Evolutionary conservation across 495 filamentous ascomycete species (phyloP), one percentile per base, ranked within the genome.

Genomic region (Penicillium waksmanii): DNA sequence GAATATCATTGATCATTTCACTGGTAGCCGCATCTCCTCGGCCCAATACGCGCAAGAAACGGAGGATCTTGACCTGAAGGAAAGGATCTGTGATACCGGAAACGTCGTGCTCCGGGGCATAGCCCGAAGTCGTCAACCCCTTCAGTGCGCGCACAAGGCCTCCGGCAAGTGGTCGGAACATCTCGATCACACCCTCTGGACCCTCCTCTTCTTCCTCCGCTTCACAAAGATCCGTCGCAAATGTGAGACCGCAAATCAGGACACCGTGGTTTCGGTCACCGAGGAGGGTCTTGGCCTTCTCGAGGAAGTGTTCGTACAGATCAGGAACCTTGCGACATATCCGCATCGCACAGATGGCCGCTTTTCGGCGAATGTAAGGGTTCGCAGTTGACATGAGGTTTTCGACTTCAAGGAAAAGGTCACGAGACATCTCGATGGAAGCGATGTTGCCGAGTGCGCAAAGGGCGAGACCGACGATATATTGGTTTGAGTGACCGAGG

Each of bases 41-140:
- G 18, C 87, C 93, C 19, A 98, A 79, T 7, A 96, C 89, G 56
- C 94, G 83, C 47, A 98, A 81, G 54, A 98, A 74, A 51, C 87
- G 86, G 53, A 98, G 77, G 51, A 98, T 92, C 81, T 97, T 98
- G 74, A 96, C 92, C 73, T 98, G 95, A 42, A 98, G 74, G 80
- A 98, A 98, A n/a, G 95, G 95, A 77, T 98, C 95, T 33, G 96
- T 96, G 59, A 98, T 97, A 18, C 95, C 95, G 13, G 93, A 96
- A 11, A 98, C 95, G 69, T 98, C 95, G 70, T 98, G 95, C 67
- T 98, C 95, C 13, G 95, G 96, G 6, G 95, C 93, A 77, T 98
- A 98, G 36, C 96, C 96, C 19, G 96, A 98, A 40, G 90, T 92
- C 12, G 94, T 92, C 65, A 98, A 74, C 3, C 88, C 87, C 81